Conservation (phyloP, 2,329 filamentous ascomycete genomes). For the Paecilomyces sp. region DNA sequence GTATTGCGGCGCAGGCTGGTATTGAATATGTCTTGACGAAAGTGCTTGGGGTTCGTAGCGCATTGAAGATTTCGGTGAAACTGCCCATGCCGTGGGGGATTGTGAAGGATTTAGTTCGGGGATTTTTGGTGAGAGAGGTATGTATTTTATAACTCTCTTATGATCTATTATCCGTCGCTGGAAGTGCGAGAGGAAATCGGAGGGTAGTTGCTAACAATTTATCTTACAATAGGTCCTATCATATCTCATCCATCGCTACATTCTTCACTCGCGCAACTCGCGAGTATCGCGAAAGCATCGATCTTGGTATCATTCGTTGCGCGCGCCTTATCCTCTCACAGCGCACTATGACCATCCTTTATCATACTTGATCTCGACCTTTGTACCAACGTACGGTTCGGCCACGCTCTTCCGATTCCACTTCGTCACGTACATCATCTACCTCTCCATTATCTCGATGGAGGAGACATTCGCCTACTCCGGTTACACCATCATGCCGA, state of each 20-base stretch:
- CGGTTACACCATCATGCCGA: conserved; percentile 52
- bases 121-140: conserved; percentile 52
- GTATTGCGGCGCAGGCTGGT: conserved; percentile 46
- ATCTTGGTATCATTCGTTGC: conserved; percentile 50
- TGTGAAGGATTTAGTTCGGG: conserved; percentile 46
- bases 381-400: conserved; percentile 51
- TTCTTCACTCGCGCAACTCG: conserved; percentile 56
- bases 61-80: conserved; percentile 51
- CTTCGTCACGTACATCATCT: conserved; percentile 52
- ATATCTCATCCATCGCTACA: conserved; percentile 66
- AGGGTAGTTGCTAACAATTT: neutral
- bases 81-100: conserved; percentile 59
- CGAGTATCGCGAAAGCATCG: conserved; percentile 48
- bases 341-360: conserved; percentile 56
- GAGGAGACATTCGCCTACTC: conserved; percentile 56
- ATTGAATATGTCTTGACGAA: conserved; percentile 51
- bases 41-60: conserved; percentile 46
- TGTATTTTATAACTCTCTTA: conserved; percentile 8
- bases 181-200: neutral
- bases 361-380: conserved; percentile 46
- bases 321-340: conserved; percentile 48
- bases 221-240: conserved; percentile 15
- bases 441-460: conserved; percentile 48
- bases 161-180: neutral
- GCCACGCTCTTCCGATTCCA: conserved; percentile 53